Evolutionary conservation across 306 rosid genomes (phyloP).

Genomic region (Hippophae gyantsensis): DNA sequence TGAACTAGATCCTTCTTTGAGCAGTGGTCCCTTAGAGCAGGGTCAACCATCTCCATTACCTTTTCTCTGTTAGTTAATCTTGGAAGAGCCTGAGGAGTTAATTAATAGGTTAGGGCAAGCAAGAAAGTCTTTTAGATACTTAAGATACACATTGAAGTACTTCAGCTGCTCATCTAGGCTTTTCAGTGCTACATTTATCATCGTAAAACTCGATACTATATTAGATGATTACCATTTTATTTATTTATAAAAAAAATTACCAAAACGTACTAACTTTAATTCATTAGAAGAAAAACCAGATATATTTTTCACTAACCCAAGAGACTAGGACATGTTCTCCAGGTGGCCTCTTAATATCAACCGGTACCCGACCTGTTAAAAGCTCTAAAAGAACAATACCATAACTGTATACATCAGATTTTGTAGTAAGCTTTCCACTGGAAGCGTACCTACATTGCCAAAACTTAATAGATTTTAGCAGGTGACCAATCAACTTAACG

Average conservation of each 20-base stretch:
- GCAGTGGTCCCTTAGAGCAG: slow-evolving; percentile 63
- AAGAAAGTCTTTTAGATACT: no score
- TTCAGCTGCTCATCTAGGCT: no score
- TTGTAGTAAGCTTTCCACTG: slow-evolving; percentile 81
- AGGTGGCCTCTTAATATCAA: slow-evolving; percentile 63
- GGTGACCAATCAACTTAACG: no score
- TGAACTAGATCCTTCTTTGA: slow-evolving; percentile 86
- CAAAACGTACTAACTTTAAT: no score
- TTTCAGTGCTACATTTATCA: no score
- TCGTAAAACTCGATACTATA: no score
- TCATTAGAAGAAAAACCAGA: no score
- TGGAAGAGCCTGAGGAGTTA: slow-evolving; percentile 74
- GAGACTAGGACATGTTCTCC: slow-evolving; percentile 95
- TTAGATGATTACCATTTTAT: no score
- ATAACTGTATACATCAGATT: slow-evolving; percentile 87
- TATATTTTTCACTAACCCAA: slow-evolving; percentile 52
- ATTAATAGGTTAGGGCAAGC: not conserved
- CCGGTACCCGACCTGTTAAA: slow-evolving; percentile 87
- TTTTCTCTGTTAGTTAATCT: slow-evolving; percentile 80
- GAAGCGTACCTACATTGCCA: slow-evolving; percentile 66
- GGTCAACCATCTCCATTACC: slow-evolving; percentile 79
- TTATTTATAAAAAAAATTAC: no score
- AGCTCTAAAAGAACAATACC: slow-evolving; percentile 92
- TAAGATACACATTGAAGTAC: no score
- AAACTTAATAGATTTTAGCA: slow-evolving; percentile 1